phyloP scores from a whole-genome alignment of 2,329 filamentous ascomycete genomes.

The Endothia cerciana region DNA sequence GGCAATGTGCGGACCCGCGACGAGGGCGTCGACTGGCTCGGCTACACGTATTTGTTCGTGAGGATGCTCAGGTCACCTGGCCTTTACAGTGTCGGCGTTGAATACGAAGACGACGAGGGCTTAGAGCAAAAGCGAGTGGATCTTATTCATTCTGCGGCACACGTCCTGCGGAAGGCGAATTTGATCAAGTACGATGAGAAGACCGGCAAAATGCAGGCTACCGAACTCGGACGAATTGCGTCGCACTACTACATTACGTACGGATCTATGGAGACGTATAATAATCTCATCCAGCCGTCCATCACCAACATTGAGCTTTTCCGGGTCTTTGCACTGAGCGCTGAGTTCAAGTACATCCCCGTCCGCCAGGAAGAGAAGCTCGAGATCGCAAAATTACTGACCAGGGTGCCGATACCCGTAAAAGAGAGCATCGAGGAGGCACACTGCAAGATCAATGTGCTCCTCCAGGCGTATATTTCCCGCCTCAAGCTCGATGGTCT shows the following conservation, averaged over 20 bases:
- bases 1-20: conserved; percentile 91
- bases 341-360: conserved; percentile 98
- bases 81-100: conserved; percentile 91
- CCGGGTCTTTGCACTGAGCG: conserved; percentile 92
- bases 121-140: conserved; percentile 98
- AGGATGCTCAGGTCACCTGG: conserved; percentile 96
- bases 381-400: conserved; percentile 88
- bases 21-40: conserved; percentile 98
- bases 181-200: conserved; percentile 96
- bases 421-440: conserved; percentile 98
- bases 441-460: conserved; percentile 96
- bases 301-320: conserved; percentile 96
- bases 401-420: conserved; percentile 89
- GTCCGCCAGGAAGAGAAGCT: conserved; percentile 97
- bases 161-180: conserved; percentile 82
- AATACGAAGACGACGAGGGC: conserved; percentile 90
- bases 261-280: conserved; percentile 96
- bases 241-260: conserved; percentile 99
- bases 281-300: conserved; percentile 89
- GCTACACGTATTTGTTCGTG: conserved; percentile 97
- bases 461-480: conserved; percentile 95
- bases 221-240: conserved; percentile 91
- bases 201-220: conserved; percentile 83
- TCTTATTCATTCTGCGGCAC: conserved; percentile 89
- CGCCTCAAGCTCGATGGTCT: conserved; percentile 91